phyloP scores from a whole-genome alignment of 495 filamentous ascomycete species.

The Diplogelasinospora grovesii region DNA sequence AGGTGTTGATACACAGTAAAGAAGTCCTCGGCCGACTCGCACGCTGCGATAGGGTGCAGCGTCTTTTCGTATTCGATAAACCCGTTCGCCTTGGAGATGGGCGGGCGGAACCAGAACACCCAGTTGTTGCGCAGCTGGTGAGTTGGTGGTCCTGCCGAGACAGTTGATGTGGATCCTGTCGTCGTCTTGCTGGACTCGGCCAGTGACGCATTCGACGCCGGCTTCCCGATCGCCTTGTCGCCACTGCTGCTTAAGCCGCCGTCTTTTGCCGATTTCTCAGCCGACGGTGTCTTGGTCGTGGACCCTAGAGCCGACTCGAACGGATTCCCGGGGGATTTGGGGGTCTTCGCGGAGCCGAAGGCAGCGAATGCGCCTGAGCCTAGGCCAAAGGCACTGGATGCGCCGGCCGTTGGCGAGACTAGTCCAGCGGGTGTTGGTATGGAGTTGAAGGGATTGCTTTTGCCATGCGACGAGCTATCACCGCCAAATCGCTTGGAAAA shows the following conservation, averaged over 20 bases:
- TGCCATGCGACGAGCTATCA: conserved; percentile 68
- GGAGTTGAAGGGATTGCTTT: conserved; percentile 80
- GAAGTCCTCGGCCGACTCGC: conserved; percentile 82
- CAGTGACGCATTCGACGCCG: conserved; percentile 35
- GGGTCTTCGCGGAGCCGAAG: conserved; percentile 81
- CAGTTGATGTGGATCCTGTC: conserved; percentile 17
- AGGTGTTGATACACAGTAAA: conserved; percentile 88
- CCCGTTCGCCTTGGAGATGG: conserved; percentile 75
- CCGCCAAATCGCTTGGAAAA: conserved; percentile 68
- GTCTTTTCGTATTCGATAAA: conserved; percentile 99
- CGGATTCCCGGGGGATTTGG: conserved; percentile 77
- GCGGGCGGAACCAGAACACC: conserved; percentile 95
- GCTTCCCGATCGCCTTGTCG: conserved; percentile 33
- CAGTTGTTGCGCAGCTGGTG: conserved; percentile 78
- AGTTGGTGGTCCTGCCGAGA: conserved; percentile 25
- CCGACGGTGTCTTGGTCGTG: conserved; percentile 55
- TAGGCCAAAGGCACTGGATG: conserved; percentile 87
- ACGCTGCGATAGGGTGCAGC: conserved; percentile 73
- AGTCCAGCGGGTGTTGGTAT: conserved; percentile 69
- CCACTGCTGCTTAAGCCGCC: conserved; percentile 42
- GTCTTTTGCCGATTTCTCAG: conserved; percentile 50
- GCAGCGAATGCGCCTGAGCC: conserved; percentile 95
- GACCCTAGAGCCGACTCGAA: conserved; percentile 64
- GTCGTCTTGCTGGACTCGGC: conserved; percentile 29
- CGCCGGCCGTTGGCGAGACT: conserved; percentile 80